Evolutionary conservation across 148 eudicot genomes (phyloP), one percentile per base, ranked within the genome.

Genomic region (Tetragonia tetragonoides): DNA sequence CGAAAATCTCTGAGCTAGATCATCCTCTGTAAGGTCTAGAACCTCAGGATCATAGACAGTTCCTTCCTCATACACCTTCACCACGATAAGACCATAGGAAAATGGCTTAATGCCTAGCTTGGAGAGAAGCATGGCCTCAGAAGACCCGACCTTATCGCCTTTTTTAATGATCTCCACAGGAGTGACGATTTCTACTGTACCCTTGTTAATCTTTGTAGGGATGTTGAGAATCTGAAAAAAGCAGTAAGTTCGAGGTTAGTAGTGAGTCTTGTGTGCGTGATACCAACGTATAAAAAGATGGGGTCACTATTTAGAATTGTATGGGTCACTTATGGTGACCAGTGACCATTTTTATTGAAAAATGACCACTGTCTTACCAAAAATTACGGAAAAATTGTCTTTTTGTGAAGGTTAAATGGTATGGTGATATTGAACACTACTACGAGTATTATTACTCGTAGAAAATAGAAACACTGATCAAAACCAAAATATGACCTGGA

Each of bases 181-280:
- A 14, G 89, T 87, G 8, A 86, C 72, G 69, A 89, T 89, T 75
- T 89, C 93, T 0, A 89, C 93, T 1, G 93, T 84, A 1, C 93
- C 93, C 74, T 89, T 89, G 93, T 89, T 89, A 66, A 89, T 89
- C 82, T 89, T 87, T 17, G 92, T 89, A 3, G 92, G 89, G 18
- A 89, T 89, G 84, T 89, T 87, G 39, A 87, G 83, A 47, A 72
- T 85, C 90, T 87, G 61, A 4, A 38, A 18, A 21, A 24, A 57
- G 14, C 7, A 72, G 24, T 5, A 61, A 23, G 15, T 46, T 17
- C 17, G 3, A 54, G 20, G 47, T 8, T 51, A n/a, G n/a, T n/a
- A n/a, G n/a, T n/a, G n/a, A n/a, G n/a, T n/a, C n/a, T n/a, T n/a
- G n/a, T n/a, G n/a, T n/a, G n/a, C n/a, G n/a, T n/a, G n/a, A n/a